Conservation (phyloP, 2,329 filamentous ascomycete species). For the Penicillium sp. region DNA sequence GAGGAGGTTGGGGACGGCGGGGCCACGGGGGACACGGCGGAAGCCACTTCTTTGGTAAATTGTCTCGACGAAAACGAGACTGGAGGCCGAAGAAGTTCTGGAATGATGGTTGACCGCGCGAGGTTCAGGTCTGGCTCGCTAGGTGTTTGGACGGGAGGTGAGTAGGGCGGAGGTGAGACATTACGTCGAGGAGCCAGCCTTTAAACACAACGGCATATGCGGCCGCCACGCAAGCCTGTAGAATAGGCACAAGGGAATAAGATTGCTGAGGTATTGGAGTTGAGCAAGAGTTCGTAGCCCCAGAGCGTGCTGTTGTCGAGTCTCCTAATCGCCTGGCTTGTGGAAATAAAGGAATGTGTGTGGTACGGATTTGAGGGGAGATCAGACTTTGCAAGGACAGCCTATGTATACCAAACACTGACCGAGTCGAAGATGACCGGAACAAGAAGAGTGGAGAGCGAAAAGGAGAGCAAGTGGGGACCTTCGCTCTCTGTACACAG, state of each 20-base stretch:
- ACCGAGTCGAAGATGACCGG: neutral
- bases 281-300: neutral
- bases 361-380: neutral
- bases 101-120: conserved; percentile 12
- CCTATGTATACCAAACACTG: neutral
- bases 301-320: neutral
- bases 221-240: conserved; percentile 30
- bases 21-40: conserved; percentile 26
- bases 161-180: conserved; percentile 38
- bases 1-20: conserved; percentile 33
- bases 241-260: neutral
- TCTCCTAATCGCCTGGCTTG: conserved; percentile 10
- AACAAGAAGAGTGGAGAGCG: neutral
- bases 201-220: conserved; percentile 38
- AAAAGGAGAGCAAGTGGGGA: neutral
- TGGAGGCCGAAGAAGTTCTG: conserved; percentile 14
- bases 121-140: conserved; percentile 27
- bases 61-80: conserved; percentile 14
- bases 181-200: conserved; percentile 44
- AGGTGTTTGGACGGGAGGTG: conserved; percentile 27
- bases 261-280: neutral
- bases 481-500: neutral
- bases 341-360: neutral
- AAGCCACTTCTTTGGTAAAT: conserved; percentile 32
- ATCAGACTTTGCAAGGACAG: neutral